Evolutionary conservation across 345 rosid genomes (phyloP), one percentile per base, ranked within the genome.

Genomic region (Lumnitzera racemosa): DNA sequence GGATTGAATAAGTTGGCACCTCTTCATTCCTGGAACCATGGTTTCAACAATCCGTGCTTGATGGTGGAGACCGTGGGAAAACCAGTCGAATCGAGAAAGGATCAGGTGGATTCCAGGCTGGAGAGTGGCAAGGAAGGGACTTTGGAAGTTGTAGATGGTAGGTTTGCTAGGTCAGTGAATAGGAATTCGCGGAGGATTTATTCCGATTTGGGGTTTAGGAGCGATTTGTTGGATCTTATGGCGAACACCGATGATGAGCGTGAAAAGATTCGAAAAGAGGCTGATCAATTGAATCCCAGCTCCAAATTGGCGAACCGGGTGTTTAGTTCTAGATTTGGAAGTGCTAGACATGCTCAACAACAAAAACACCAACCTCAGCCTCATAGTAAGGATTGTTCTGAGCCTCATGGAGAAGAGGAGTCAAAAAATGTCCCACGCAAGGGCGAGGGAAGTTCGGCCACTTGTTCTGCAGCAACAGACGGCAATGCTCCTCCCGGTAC

Each of bases 11-110:
- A 84, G 74, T 72, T 85, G 74, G 89, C 88, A 61, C 90, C 89
- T 57, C 81, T 83, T 53, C 88, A 88, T 68, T 78, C 95, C 0
- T 94, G 99, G 99, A 90, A 85, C 43, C 43, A 36, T 67, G 86
- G 91, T 41, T 81, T 94, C 62, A 90, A 76, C 67, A 94, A 94
- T 78, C 97, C 99, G 15, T 94, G 99, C 74, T 63, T 84, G 92
- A 86, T 90, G 99, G 90, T 94, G 41, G 99, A 94, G 75, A 86
- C 95, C 0, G 61, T 84, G 72, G 97, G 92, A 47, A 80, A 73
- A 20, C 97, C 97, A 1, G 86, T 88, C 10, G 88, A 83, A 56
- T 61, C 67, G 50, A 81, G 73, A 67, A 74, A 53, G 48, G 25
- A 65, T n/a, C 69, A 59, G 36, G 57, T 52, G 13, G 61, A 58